Evolutionary conservation across 2,329 filamentous ascomycete genomes (phyloP).

Genomic region (Hymenoscyphus albidus): DNA sequence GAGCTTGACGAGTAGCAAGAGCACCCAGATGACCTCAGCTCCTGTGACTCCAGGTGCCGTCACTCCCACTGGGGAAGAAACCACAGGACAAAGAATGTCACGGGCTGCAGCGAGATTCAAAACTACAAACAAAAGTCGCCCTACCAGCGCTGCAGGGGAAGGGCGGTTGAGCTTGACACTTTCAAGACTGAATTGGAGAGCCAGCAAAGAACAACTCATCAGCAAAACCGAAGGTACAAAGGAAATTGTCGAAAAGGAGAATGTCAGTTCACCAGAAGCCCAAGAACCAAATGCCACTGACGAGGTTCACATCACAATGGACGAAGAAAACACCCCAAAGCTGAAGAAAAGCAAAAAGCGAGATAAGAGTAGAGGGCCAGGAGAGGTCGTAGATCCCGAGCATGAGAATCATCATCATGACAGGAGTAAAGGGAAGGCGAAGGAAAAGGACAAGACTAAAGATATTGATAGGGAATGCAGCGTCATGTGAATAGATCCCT

Average conservation of each 20-base stretch:
- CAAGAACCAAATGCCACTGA: slow-evolving; percentile 15
- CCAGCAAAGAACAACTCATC: slow-evolving; percentile 32
- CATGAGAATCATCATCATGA: slow-evolving; percentile 24
- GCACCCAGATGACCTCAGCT: slow-evolving; percentile 41
- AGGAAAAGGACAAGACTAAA: slow-evolving; percentile 20
- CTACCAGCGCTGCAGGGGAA: slow-evolving; percentile 56
- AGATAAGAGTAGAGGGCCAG: slow-evolving; percentile 28
- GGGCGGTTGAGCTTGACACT: slow-evolving; percentile 55
- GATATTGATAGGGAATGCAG: slow-evolving; percentile 13
- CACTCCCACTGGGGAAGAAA: slow-evolving; percentile 49
- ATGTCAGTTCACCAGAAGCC: slow-evolving; percentile 9
- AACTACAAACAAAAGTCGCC: slow-evolving; percentile 48
- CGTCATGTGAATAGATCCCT: slow-evolving; percentile 11
- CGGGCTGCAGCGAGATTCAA: slow-evolving; percentile 55
- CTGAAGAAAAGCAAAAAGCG: slow-evolving; percentile 28
- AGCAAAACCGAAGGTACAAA: slow-evolving; percentile 21
- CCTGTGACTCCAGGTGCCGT: slow-evolving; percentile 41
- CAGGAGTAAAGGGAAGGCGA: slow-evolving; percentile 31
- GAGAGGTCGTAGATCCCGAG: slow-evolving; percentile 26
- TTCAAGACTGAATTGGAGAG: slow-evolving; percentile 39
- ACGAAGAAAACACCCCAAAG: slow-evolving; percentile 14
- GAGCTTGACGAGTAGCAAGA: slow-evolving; percentile 34
- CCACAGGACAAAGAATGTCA: slow-evolving; percentile 51
- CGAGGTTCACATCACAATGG: slow-evolving; percentile 15
- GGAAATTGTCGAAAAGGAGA: slow-evolving; percentile 10